Conservation (phyloP, 257 asterid species). For the Plantago major region DNA sequence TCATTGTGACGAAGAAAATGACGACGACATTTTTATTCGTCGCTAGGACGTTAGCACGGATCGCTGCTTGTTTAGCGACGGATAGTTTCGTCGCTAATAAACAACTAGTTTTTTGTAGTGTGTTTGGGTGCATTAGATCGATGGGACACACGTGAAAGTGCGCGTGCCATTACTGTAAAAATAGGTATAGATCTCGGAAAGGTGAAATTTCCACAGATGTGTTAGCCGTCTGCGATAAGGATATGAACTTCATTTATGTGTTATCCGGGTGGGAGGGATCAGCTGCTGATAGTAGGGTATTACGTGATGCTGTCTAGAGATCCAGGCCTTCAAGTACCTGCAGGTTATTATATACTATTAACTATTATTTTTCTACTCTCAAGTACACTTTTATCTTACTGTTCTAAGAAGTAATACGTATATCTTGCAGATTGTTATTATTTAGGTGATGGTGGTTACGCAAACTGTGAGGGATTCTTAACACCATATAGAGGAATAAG, state of each 20-base stretch:
- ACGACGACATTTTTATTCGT: too few relatives aligned
- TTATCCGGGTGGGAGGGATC: conserved; percentile 8
- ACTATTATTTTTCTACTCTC: too few relatives aligned
- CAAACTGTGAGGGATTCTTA: too few relatives aligned
- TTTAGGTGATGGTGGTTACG: too few relatives aligned
- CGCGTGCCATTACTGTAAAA: not conserved
- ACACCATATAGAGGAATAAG: too few relatives aligned
- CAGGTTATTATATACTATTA: not conserved
- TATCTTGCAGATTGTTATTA: too few relatives aligned
- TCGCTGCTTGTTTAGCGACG: too few relatives aligned
- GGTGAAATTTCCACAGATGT: not conserved
- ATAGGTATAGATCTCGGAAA: not conserved
- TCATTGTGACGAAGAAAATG: too few relatives aligned
- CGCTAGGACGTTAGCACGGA: too few relatives aligned
- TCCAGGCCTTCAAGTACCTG: not conserved
- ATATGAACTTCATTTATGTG: conserved; percentile 6
- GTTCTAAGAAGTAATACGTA: too few relatives aligned
- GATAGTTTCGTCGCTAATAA: too few relatives aligned
- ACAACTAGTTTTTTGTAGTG: not conserved
- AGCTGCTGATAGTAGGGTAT: not conserved
- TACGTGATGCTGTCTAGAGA: not conserved
- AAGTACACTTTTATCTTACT: too few relatives aligned
- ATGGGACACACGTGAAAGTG: not conserved
- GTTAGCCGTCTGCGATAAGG: not conserved
- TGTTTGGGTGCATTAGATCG: not conserved